Percentiles rank a stretch among this genome's conserved stretches.
phyloP scores from a whole-genome alignment of 2,329 filamentous ascomycete species.

The Acrocalymma vagum region DNA sequence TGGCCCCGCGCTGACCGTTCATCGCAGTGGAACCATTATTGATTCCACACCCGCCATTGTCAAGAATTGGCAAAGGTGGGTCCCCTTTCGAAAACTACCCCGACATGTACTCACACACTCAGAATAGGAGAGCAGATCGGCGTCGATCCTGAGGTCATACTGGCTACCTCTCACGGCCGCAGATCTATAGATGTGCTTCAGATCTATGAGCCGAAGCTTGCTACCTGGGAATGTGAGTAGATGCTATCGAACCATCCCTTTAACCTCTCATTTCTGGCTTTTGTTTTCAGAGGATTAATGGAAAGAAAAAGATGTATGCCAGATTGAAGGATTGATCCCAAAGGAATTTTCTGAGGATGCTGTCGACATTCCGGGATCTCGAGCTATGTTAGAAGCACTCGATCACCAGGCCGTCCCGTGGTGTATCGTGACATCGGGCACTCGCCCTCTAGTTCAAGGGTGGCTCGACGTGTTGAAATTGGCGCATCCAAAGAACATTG shows the following conservation, averaged over 20 bases:
- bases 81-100: conserved; percentile 5
- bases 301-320: conserved; percentile 71
- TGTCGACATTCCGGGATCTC: conserved; percentile 84
- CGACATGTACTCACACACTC: conserved; percentile 17
- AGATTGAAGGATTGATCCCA: conserved; percentile 81
- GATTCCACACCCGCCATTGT: conserved; percentile 80
- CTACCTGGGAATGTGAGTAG: conserved; percentile 94
- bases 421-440: conserved; percentile 76
- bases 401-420: conserved; percentile 72
- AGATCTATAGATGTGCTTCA: conserved; percentile 86
- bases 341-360: conserved; percentile 79
- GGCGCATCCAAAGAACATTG: conserved; percentile 55
- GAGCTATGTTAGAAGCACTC: conserved; percentile 73
- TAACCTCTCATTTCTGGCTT: too few relatives aligned
- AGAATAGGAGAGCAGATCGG: conserved; percentile 86
- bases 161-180: conserved; percentile 90
- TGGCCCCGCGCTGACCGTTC: conserved; percentile 10
- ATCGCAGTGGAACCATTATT: conserved; percentile 75
- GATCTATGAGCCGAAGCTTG: conserved; percentile 81
- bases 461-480: conserved; percentile 61
- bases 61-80: conserved; percentile 78
- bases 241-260: too few relatives aligned
- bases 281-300: too few relatives aligned
- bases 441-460: conserved; percentile 56
- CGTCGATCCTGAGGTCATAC: conserved; percentile 82